A percentile compares a stretch with the other conserved stretches of the same genome.
phyloP scores from a whole-genome alignment of 2,329 filamentous ascomycete genomes.

The Alternaria alternata region DNA sequence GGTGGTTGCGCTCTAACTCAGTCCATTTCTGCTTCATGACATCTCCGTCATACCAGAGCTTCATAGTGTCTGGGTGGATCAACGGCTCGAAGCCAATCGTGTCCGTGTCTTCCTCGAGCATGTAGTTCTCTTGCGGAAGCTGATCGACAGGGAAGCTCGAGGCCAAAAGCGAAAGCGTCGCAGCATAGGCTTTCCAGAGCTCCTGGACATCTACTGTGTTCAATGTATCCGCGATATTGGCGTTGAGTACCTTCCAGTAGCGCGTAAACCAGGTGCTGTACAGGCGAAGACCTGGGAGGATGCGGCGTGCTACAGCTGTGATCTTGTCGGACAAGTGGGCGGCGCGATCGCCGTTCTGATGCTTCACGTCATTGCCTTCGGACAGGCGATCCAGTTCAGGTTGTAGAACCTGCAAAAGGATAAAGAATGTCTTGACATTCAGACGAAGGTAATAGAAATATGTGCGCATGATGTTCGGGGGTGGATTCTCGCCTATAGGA shows the following conservation, averaged over 20 bases:
- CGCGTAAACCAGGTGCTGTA: constrained; percentile 73
- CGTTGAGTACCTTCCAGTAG: constrained; percentile 62
- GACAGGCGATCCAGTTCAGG: constrained; percentile 71
- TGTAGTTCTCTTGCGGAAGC: constrained; percentile 66
- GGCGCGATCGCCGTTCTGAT: constrained; percentile 44
- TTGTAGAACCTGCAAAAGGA: constrained; percentile 73
- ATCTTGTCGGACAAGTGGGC: constrained; percentile 60
- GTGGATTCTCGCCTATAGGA: constrained; percentile 32
- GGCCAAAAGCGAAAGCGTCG: constrained; percentile 66
- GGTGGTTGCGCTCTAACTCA: constrained; percentile 63
- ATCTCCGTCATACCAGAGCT: constrained; percentile 61
- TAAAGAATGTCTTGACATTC: constrained; percentile 79
- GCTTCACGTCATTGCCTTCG: constrained; percentile 56
- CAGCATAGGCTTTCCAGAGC: constrained; percentile 73
- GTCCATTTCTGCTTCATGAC: constrained; percentile 62
- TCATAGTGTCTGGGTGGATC: constrained; percentile 57
- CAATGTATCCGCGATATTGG: constrained; percentile 62
- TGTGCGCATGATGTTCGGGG: constrained; percentile 49
- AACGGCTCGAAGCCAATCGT: constrained; percentile 72
- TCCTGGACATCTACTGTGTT: constrained; percentile 66
- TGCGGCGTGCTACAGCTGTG: constrained; percentile 65
- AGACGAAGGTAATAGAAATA: constrained; percentile 74
- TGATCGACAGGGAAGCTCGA: constrained; percentile 66
- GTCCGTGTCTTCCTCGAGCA: constrained; percentile 73
- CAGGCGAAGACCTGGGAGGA: constrained; percentile 70